Evolutionary conservation across 306 rosid species (phyloP), one percentile per base, ranked within the genome.

Genomic region (Fagus sylvatica): DNA sequence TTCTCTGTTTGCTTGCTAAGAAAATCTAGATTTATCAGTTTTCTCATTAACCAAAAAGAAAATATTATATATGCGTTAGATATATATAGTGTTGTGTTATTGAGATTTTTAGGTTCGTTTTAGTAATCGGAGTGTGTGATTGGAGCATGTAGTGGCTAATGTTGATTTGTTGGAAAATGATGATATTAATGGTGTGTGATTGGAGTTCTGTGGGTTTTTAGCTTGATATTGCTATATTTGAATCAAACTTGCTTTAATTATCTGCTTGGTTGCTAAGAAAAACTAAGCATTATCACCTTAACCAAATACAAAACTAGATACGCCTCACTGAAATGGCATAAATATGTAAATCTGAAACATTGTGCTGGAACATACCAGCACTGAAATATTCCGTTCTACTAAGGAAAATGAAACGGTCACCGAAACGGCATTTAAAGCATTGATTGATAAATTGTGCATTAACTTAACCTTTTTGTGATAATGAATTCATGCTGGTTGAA

Each of bases 161-260:
- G 2, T 56, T 56, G 2, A 7, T 56, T 5, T 56, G 30, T 22
- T 6, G 34, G 34, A 56, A 22, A 53, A 2, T 28, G 49, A 48
- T 62, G 48, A 51, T 75, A 28, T 37, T 76, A 77, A 73, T 53
- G 0, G 40, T 43, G 66, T 6, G 30, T 59, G 53, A 65, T 81
- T 64, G 69, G 72, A 73, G 78, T 77, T 81, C 78, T 48, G 61
- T 78, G 56, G 6, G 33, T 37, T 62, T 13, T 17, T 2, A 17
- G 42, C 69, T 13, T 19, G 5, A 62, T 62, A 15, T 33, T 5
- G 5, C 69, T 15, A 62, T 62, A 34, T 34, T 11, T 6, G 41
- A 62, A 6, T 62, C 42, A 7, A 12, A 12, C 36, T 12, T 2
- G 8, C 42, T 13, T 19, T 33, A 6, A 32, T 34, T 62, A 34